Percentiles rank a stretch among this genome's conserved stretches.
Conservation (phyloP, 2,329 filamentous ascomycete genomes). For the Dothideomycetes sp. region DNA sequence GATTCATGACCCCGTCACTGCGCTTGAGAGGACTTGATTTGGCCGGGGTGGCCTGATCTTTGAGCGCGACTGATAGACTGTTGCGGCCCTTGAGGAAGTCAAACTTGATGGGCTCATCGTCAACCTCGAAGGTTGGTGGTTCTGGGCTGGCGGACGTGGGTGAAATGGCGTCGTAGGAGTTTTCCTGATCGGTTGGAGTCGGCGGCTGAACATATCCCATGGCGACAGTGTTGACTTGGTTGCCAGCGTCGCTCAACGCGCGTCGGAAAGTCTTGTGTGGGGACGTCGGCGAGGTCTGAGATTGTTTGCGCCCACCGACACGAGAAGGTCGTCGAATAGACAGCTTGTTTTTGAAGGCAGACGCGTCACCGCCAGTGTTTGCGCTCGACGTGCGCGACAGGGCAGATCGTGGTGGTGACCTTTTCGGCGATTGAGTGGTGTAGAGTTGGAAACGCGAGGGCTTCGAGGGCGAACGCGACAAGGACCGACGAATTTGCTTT, state of each 20-base stretch:
- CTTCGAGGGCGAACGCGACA: constrained; percentile 91
- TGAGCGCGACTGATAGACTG: constrained; percentile 31
- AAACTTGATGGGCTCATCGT: constrained; percentile 39
- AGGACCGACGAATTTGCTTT: constrained; percentile 71
- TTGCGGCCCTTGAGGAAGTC: constrained; percentile 36
- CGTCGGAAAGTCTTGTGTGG: constrained; percentile 56
- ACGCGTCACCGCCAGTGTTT: constrained; percentile 13
- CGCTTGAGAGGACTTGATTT: constrained; percentile 82
- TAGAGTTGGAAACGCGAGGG: constrained; percentile 56
- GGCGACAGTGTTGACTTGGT: constrained; percentile 56
- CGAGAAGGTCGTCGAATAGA: constrained; percentile 34
- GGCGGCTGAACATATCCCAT: constrained; percentile 35
- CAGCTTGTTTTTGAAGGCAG: constrained; percentile 11
- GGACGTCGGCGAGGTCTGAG: constrained; percentile 41
- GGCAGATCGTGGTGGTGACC: constrained; percentile 30
- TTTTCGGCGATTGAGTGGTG: constrained; percentile 36
- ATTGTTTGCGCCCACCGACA: constrained; percentile 63
- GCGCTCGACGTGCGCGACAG: constrained; percentile 23
- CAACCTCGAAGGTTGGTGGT: constrained; percentile 26
- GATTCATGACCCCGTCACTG: constrained; percentile 79
- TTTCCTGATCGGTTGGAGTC: constrained; percentile 27
- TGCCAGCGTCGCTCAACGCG: constrained; percentile 59
- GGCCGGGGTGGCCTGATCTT: constrained; percentile 42
- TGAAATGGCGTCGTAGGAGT: constrained; percentile 3
- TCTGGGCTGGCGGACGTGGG: constrained; percentile 21